phyloP scores from a whole-genome alignment of 176 grass and related monocot species.

The Eragrostis curvula region DNA sequence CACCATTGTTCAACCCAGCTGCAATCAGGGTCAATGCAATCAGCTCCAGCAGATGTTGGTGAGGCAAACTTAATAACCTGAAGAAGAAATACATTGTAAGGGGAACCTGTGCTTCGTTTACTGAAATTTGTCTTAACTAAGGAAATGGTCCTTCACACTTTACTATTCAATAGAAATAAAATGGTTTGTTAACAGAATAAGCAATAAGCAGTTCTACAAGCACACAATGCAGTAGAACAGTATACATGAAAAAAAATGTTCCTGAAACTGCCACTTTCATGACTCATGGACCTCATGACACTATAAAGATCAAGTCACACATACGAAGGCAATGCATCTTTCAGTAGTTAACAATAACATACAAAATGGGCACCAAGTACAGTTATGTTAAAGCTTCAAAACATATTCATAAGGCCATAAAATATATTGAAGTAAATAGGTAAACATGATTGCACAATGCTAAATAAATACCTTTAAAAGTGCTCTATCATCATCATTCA shows the following conservation, averaged over 20 bases:
- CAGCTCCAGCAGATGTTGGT: slow-evolving; percentile 85
- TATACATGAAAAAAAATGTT: not conserved
- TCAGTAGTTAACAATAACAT: not conserved
- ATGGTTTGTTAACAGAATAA: slow-evolving; percentile 1
- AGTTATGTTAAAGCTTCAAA: not conserved
- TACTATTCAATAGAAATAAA: not conserved
- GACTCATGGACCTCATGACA: not conserved
- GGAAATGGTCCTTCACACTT: slow-evolving; percentile 17
- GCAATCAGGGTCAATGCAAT: slow-evolving; percentile 83
- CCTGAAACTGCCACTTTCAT: not conserved
- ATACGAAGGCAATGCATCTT: not conserved
- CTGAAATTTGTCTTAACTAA: slow-evolving; percentile 25
- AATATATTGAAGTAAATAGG: not conserved
- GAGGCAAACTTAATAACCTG: slow-evolving; percentile 95
- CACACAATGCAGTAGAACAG: not conserved
- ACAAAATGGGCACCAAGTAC: not conserved
- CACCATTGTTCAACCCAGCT: slow-evolving; percentile 96
- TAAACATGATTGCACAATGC: slow-evolving; percentile 30
- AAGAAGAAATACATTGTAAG: slow-evolving; percentile 39
- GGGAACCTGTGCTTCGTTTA: slow-evolving; percentile 20
- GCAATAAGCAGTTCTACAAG: slow-evolving; percentile 6
- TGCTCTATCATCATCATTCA: slow-evolving; percentile 92
- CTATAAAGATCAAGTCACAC: not conserved
- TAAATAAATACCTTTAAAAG: slow-evolving; percentile 73
- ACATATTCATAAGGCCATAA: not conserved